Percentiles rank a stretch among this genome's conserved stretches.
These are phyloP conservation scores for Teratosphaeriaceae sp. DNA, from an alignment of 2,329 filamentous ascomycete genomes.

Conservation along the genomic window DNA sequence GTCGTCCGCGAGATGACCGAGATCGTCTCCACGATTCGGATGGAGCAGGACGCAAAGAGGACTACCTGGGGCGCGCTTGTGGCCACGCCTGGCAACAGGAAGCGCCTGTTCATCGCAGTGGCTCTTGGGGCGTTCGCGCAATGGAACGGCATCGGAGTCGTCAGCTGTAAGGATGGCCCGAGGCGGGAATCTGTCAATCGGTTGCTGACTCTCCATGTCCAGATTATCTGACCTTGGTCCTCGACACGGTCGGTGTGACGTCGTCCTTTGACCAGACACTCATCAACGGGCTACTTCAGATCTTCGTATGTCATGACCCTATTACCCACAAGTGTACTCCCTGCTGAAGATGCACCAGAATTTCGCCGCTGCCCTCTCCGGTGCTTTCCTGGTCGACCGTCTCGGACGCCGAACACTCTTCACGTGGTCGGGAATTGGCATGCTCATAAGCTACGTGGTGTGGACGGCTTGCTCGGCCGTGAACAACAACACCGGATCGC, in stretches of 20 bases:
- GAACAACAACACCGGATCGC: conserved; percentile 24
- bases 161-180: too few species aligned
- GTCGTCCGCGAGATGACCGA: conserved; percentile 62
- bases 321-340: neutral
- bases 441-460: conserved; percentile 31
- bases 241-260: conserved; percentile 10
- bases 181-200: too few species aligned
- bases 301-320: conserved; percentile 32
- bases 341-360: conserved; percentile 20
- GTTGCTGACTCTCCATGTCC: too few species aligned
- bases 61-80: conserved; percentile 8
- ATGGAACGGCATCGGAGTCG: conserved; percentile 26
- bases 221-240: conserved; percentile 33
- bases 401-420: conserved; percentile 26
- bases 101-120: conserved; percentile 10
- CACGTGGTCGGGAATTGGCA: conserved; percentile 28
- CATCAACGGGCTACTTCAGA: conserved; percentile 49
- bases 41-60: conserved; percentile 7
- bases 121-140: conserved; percentile 10
- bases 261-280: conserved; percentile 24
- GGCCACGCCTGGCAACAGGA: conserved; percentile 6
- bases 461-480: conserved; percentile 41
- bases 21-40: conserved; percentile 35
- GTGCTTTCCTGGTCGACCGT: conserved; percentile 25
- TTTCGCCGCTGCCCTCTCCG: conserved; percentile 49